A percentile compares a stretch with the other conserved stretches of the same genome.
These are phyloP conservation scores for Rhizopus microsporus DNA, from an alignment of 371 early-diverging fungal genomes.

Conservation along the genomic window DNA sequence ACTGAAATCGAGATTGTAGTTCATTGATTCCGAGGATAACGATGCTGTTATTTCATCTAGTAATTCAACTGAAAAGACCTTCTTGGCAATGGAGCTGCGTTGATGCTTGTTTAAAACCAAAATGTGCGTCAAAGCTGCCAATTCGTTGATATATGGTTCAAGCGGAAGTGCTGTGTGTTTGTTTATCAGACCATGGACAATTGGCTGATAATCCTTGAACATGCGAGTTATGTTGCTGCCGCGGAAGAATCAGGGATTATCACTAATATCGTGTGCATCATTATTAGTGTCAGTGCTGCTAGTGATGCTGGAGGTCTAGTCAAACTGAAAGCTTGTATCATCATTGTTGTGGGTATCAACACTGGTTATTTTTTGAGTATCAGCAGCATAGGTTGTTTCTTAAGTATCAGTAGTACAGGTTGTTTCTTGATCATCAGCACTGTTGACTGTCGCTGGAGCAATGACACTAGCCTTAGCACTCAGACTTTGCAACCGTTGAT, in stretches of 20 bases:
- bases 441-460: background rate
- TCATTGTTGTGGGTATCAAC: background rate
- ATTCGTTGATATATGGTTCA: constrained; percentile 25
- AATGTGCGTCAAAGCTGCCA: constrained; percentile 27
- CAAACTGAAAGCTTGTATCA: constrained; percentile 3
- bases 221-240: constrained; percentile 4
- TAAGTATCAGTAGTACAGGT: constrained; percentile 6
- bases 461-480: constrained; percentile 9
- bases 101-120: constrained; percentile 19
- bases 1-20: constrained; percentile 9
- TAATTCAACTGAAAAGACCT: constrained; percentile 20
- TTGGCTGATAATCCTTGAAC: constrained; percentile 3
- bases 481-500: constrained; percentile 14
- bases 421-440: constrained; percentile 10
- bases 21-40: constrained; percentile 17
- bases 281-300: background rate
- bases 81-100: constrained; percentile 21
- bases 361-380: constrained; percentile 3
- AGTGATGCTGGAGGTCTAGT: background rate
- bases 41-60: constrained; percentile 23
- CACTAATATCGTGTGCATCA: background rate
- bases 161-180: constrained; percentile 22
- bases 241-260: constrained; percentile 7
- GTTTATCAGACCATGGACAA: constrained; percentile 6
- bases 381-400: constrained; percentile 7